Percentiles rank a stretch among this genome's conserved stretches.
phyloP scores from a whole-genome alignment of 2,329 filamentous ascomycete genomes.

The Pseudocercospora fijiensis region DNA sequence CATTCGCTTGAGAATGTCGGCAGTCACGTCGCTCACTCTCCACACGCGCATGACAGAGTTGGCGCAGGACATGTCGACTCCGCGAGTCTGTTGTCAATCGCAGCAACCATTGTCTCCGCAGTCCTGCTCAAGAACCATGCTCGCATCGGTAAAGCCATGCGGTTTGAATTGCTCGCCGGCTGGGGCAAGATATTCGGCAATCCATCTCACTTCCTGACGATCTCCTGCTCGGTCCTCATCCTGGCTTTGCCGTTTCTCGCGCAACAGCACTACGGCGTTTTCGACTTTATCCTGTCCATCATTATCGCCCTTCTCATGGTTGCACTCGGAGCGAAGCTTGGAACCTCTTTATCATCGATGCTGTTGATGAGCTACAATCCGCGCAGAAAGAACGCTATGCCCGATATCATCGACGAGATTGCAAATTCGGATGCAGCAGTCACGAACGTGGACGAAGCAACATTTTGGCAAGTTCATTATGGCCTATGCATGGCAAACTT shows the following conservation, averaged over 20 bases:
- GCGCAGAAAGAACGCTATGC: conserved; percentile 37
- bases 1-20: conserved; percentile 79
- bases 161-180: conserved; percentile 75
- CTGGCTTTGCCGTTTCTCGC: conserved; percentile 79
- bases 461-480: conserved; percentile 99
- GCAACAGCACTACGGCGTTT: conserved; percentile 74
- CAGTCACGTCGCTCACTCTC: conserved; percentile 66
- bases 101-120: conserved; percentile 80
- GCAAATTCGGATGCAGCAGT: conserved; percentile 71
- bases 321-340: conserved; percentile 75
- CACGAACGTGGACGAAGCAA: conserved; percentile 77
- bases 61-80: conserved; percentile 76
- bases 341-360: conserved; percentile 86
- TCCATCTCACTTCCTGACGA: conserved; percentile 89
- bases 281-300: conserved; percentile 79
- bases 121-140: conserved; percentile 87
- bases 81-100: conserved; percentile 76
- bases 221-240: conserved; percentile 79
- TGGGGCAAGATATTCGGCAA: conserved; percentile 88
- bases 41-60: conserved; percentile 60
- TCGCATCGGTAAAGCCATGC: conserved; percentile 87
- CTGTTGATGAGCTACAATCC: conserved; percentile 84
- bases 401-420: conserved; percentile 73
- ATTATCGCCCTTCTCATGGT: conserved; percentile 88
- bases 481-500: conserved; percentile 94